Base-by-base conservation (phyloP, 192 early-diverging fungal species). In the Entomortierella parvispora region DNA sequence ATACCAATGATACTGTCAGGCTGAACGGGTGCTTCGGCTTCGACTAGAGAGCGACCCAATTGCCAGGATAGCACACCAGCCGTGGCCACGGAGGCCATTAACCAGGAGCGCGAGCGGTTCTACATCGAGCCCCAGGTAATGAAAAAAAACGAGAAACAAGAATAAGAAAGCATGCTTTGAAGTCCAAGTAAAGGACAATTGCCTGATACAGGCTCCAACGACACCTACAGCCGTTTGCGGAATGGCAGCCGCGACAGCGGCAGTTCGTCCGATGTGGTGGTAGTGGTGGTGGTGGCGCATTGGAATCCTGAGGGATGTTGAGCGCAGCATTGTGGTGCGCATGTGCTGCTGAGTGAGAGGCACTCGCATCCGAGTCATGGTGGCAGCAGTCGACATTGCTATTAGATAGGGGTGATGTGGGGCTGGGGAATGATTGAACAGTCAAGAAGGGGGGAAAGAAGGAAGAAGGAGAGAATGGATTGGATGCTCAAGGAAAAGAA, bases 11-110 rank as follows among this genome's bases (percentile, higher is more conserved):
- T 61, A 11, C 42, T 46, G 14, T 58, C n/a, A 12, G 34, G 20
- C 14, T 51, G 62, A 15, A 14, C 42, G 37, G 61, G 54, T 23
- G 59, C 62, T 26, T 77, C 74, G 23, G 74, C 53, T 32, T 77
- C 66, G 2, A 77, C 55, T 2, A 64, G 11, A 6, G 74, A 68
- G 42, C 63, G 31, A 18, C 57, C 48, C 12, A 77, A 43, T 29
- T 77, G 74, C 74, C 74, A 77, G 40, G 74, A 77, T 23, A 77
- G 3, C 11, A 77, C 65, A 43, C 74, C 74, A 1, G 54, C 65
- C 18, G 66, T 68, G 20, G 66, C 58, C 14, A 59, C 43, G 0
- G 65, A 58, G 4, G 66, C 65, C 17, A 62, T 49, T 34, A 68
- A 22, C 74, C 74, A 77, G 33, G 74, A 47, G 32, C 52, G 62